Percentiles rank a stretch among this genome's conserved stretches.
Conservation (phyloP, 1,139 yeast genomes). For the Pichia sp. region DNA sequence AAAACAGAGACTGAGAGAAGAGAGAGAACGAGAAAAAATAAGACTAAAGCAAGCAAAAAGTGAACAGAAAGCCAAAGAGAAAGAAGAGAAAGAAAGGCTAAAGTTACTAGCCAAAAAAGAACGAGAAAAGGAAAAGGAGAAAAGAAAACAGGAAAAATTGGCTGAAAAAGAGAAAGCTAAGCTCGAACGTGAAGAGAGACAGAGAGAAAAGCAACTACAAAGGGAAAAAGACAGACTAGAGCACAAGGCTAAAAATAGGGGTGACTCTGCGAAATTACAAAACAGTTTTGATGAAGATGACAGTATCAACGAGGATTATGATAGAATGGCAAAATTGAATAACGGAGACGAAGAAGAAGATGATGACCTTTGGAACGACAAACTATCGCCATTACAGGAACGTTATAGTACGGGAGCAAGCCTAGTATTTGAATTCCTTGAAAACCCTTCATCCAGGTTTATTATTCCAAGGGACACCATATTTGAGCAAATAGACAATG, state of each 20-base stretch:
- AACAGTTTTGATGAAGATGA: conserved; percentile 10
- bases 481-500: conserved; percentile 53
- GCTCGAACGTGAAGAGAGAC: conserved; percentile 17
- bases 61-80: conserved; percentile 22
- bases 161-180: conserved; percentile 23
- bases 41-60: conserved; percentile 26
- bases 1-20: conserved; percentile 23
- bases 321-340: conserved; percentile 17
- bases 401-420: conserved; percentile 66
- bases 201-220: conserved; percentile 3
- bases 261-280: conserved; percentile 10
- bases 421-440: conserved; percentile 78
- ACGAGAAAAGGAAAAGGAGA: conserved; percentile 33
- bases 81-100: conserved; percentile 24
- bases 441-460: conserved; percentile 72
- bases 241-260: conserved; percentile 19
- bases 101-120: conserved; percentile 22
- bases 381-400: conserved; percentile 72
- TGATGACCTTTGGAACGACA: conserved; percentile 40
- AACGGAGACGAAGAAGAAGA: conserved; percentile 22
- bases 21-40: conserved; percentile 34
- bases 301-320: conserved; percentile 15
- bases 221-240: conserved; percentile 15
- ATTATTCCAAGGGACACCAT: conserved; percentile 72
- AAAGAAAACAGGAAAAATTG: conserved; percentile 23